These are phyloP conservation scores for Heimioporus sp. DNA, from an alignment of 768 basidiomycete genomes.

Conservation along the genomic window DNA sequence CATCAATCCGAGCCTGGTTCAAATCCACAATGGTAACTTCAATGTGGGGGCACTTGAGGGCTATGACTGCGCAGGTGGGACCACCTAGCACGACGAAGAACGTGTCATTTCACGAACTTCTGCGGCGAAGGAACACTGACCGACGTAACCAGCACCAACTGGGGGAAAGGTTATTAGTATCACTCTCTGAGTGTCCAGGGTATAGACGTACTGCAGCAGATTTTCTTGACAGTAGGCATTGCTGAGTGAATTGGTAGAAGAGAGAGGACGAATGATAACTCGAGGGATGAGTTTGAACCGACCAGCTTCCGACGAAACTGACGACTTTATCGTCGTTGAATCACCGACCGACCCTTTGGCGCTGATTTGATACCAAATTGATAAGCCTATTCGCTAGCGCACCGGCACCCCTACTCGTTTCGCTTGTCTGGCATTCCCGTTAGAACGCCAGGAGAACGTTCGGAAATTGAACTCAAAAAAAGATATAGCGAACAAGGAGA, in stretches of 20 bases:
- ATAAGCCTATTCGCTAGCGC: not conserved
- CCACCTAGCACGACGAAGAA: conserved; percentile 56
- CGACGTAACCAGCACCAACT: conserved; percentile 94
- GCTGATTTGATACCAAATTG: not conserved
- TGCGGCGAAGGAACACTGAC: conserved; percentile 41
- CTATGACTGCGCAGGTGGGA: conserved; percentile 94
- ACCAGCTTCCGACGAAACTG: no score
- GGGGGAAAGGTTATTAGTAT: conserved; percentile 8
- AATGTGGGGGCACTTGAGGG: conserved; percentile 90
- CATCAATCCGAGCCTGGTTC: conserved; percentile 90
- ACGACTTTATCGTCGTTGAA: not conserved
- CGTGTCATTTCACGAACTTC: conserved; percentile 5
- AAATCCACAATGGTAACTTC: conserved; percentile 97
- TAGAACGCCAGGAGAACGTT: no score
- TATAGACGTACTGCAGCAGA: conserved; percentile 78
- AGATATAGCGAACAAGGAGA: no score
- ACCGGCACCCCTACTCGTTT: no score
- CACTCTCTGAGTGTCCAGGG: not conserved
- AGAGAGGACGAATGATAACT: not conserved
- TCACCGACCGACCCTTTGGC: not conserved
- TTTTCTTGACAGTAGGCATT: conserved; percentile 64
- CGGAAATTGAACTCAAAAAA: no score
- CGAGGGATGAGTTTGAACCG: not conserved
- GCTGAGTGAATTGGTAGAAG: not conserved
- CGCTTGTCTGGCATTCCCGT: no score